A percentile compares a stretch with the other conserved stretches of the same genome.
Evolutionary conservation across 352 stramenopile genomes (phyloP).

Genomic region (Phytopythium mirpurense): DNA sequence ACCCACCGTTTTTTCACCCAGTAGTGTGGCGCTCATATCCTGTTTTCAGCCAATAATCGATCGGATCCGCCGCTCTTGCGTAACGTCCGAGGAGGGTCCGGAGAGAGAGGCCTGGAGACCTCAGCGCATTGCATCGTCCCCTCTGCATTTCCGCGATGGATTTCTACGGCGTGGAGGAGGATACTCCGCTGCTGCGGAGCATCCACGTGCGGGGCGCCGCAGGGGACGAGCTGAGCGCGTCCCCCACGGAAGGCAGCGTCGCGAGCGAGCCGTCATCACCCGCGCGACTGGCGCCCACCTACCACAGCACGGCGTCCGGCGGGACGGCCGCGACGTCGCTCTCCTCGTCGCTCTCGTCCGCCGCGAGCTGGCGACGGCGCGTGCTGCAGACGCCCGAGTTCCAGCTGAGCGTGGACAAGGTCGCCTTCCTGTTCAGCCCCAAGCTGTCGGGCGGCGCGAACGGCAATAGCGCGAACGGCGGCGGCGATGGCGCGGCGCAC

Average conservation of each 20-base stretch:
- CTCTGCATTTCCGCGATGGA: too few species aligned
- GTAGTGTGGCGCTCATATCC: too few species aligned
- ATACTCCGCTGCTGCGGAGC: constrained; percentile 24
- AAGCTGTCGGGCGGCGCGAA: constrained; percentile 19
- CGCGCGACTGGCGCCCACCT: constrained; percentile 1
- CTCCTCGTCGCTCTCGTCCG: background rate
- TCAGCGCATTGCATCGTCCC: too few species aligned
- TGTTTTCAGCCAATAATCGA: too few species aligned
- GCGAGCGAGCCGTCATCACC: constrained; percentile 5
- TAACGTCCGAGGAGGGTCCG: too few species aligned
- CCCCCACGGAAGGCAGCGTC: constrained; percentile 6
- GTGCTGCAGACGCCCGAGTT: constrained; percentile 48
- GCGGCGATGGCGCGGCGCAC: constrained; percentile 28
- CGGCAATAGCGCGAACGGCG: constrained; percentile 9
- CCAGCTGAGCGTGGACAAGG: constrained; percentile 74
- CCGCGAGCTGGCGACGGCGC: constrained; percentile 9
- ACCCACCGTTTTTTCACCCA: too few species aligned
- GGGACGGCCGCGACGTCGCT: constrained; percentile 3
- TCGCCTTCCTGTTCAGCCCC: constrained; percentile 77
- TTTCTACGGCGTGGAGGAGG: constrained; percentile 19
- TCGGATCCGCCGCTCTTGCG: too few species aligned
- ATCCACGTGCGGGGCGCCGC: constrained; percentile 4
- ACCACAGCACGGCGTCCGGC: constrained; percentile 5
- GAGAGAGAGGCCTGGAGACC: too few species aligned
- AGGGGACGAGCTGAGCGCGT: background rate